These are phyloP conservation scores for Secale cereale DNA, from an alignment of 176 grass and related monocot genomes.

Conservation along the genomic window DNA sequence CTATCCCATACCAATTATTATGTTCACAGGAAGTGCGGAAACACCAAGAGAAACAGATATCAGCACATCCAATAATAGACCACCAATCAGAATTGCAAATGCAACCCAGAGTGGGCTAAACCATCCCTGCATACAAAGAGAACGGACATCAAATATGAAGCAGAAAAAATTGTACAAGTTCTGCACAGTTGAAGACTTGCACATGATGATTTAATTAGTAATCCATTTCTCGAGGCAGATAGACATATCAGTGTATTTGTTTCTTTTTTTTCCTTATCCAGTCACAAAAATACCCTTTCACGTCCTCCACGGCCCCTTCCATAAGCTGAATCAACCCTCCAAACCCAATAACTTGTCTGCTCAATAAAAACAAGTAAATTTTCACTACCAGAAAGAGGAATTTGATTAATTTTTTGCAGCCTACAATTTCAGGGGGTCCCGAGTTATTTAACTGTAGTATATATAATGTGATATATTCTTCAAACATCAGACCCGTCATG, in stretches of 20 bases:
- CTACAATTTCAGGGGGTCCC: slow-evolving; percentile 26
- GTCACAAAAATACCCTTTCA: slow-evolving; percentile 85
- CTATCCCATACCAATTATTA: slow-evolving; percentile 80
- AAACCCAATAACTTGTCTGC: slow-evolving; percentile 99
- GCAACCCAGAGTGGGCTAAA: slow-evolving; percentile 98
- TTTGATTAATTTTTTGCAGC: slow-evolving; percentile 21
- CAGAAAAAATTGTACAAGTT: slow-evolving; percentile 27
- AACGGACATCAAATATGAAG: slow-evolving; percentile 35
- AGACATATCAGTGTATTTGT: slow-evolving; percentile 31
- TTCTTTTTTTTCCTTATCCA: slow-evolving; percentile 39
- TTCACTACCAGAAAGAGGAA: slow-evolving; percentile 44
- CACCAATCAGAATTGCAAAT: slow-evolving; percentile 96
- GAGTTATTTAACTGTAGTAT: slow-evolving; percentile 24
- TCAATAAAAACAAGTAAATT: slow-evolving; percentile 55
- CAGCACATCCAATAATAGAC: slow-evolving; percentile 94
- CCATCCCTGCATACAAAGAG: slow-evolving; percentile 61
- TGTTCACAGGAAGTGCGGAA: slow-evolving; percentile 92
- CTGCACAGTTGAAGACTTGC: slow-evolving; percentile 11
- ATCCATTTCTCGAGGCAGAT: slow-evolving; percentile 15
- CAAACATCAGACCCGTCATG: slow-evolving; percentile 19
- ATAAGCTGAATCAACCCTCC: slow-evolving; percentile 92
- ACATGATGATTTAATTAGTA: slow-evolving; percentile 28
- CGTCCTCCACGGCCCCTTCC: slow-evolving; percentile 61
- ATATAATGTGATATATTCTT: not conserved
- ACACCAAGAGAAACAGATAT: slow-evolving; percentile 98